phyloP scores from a whole-genome alignment of 805 yeast species.

The Candida loeiensis region DNA sequence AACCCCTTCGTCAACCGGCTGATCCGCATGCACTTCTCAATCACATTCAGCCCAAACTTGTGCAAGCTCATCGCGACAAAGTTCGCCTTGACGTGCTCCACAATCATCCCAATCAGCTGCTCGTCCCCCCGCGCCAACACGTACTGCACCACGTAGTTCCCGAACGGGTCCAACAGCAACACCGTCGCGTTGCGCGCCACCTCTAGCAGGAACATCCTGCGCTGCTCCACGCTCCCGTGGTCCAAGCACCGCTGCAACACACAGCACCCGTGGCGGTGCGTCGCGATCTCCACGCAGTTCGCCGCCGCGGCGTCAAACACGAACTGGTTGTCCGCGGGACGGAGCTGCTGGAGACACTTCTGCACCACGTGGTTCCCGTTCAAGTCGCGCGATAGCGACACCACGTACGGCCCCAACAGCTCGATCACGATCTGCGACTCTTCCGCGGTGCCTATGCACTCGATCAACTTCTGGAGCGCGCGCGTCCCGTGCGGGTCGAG shows the following conservation, averaged over 20 bases:
- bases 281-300: slow-evolving; percentile 77
- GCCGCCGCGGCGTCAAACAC: slow-evolving; percentile 80
- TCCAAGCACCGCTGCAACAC: slow-evolving; percentile 94
- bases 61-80: slow-evolving; percentile 50
- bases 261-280: slow-evolving; percentile 74
- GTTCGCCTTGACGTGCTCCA: slow-evolving; percentile 34
- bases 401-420: slow-evolving; percentile 67
- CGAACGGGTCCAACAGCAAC: slow-evolving; percentile 87
- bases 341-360: slow-evolving; percentile 75
- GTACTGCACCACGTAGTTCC: slow-evolving; percentile 95
- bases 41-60: slow-evolving; percentile 44
- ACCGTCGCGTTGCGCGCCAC: slow-evolving; percentile 67
- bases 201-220: slow-evolving; percentile 59
- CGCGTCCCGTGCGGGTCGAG: slow-evolving; percentile 95
- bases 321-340: slow-evolving; percentile 71
- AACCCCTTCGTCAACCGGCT: slow-evolving; percentile 44
- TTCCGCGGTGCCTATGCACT: slow-evolving; percentile 66
- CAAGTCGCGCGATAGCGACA: slow-evolving; percentile 76
- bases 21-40: slow-evolving; percentile 53
- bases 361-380: slow-evolving; percentile 98
- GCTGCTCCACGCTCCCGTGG: slow-evolving; percentile 72
- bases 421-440: slow-evolving; percentile 65
- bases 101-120: slow-evolving; percentile 28
- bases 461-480: slow-evolving; percentile 89
- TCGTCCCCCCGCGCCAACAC: slow-evolving; percentile 56